Base-by-base conservation (phyloP, 2,329 filamentous ascomycete genomes). In the Alternaria gansuensis region DNA sequence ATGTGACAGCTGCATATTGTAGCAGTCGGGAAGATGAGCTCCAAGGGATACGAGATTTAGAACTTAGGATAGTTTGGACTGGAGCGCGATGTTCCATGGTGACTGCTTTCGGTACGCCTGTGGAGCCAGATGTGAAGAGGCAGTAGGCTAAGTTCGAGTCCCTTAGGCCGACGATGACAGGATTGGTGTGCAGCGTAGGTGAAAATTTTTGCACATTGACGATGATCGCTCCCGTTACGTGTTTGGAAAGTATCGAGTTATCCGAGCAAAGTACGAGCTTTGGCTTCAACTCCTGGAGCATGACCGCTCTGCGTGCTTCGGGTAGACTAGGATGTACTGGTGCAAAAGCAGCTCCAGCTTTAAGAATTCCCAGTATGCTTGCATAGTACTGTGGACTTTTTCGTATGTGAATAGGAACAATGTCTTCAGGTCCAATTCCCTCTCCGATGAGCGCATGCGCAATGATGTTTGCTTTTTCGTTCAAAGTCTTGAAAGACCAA, bases 61-160 rank as follows among this genome's bases (percentile, higher is more conserved):
- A 80, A 46, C 73, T 77, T 40, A 75, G 71, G 36, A 81, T 73
- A 0, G 79, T 81, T 37, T 80, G 78, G 1, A 80, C 66, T 7
- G 78, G 78, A 49, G 76, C 71, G 39, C 68, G 66, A 51, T 81
- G 79, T 54, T 81, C 79, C 52, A 81, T 69, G 48, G 73, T 77
- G 34, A 81, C 79, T 10, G 79, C 79, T 65, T 81, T 81, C 0
- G 79, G 79, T 26, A 74, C 57, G 14, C 79, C 79, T 24, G 79
- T 81, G 1, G 79, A 81, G 5, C 78, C 79, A 26, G 78, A 80
- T 3, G 79, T 81, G 51, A 80, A 81, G 0, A 81, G 65, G 36
- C 78, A 77, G 62, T 81, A 81, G 13, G 79, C 79, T 17, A 81
- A 62, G 50, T 71, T 75, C 7, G 64, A 66, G 2, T 63, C 50